A percentile compares a stretch with the other conserved stretches of the same genome.
Conservation (phyloP, 192 early-diverging fungal species). For the Coemansia sp. region DNA sequence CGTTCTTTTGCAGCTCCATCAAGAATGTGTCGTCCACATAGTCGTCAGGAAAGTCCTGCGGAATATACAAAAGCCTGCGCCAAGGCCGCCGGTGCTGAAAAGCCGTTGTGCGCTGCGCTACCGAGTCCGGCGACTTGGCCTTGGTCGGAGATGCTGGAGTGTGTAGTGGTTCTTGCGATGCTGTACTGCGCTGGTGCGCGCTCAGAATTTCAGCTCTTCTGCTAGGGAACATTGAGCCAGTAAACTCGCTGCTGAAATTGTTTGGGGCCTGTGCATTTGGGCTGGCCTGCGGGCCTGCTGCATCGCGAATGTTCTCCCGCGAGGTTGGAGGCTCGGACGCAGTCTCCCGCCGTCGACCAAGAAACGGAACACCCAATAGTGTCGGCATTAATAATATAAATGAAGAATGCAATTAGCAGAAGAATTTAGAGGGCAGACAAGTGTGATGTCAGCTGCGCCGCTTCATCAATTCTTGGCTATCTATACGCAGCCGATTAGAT, state of each 20-base stretch:
- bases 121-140: not conserved
- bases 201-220: not conserved
- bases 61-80: slow-evolving; percentile 82
- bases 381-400: slow-evolving; percentile 19
- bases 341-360: slow-evolving; percentile 23
- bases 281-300: slow-evolving; percentile 4
- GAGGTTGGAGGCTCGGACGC: slow-evolving; percentile 5
- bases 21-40: slow-evolving; percentile 89
- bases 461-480: not conserved
- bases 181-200: not conserved
- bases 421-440: not conserved
- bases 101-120: not conserved
- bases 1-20: slow-evolving; percentile 85
- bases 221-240: slow-evolving; percentile 3
- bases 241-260: not conserved
- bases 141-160: not conserved
- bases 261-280: not conserved
- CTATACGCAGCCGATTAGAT: not conserved
- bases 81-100: slow-evolving; percentile 52
- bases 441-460: not conserved
- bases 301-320: not conserved
- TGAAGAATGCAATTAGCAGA: not conserved
- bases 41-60: slow-evolving; percentile 88
- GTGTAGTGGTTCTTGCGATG: not conserved
- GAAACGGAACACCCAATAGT: slow-evolving; percentile 33